Percentiles rank a stretch among this genome's conserved stretches.
These are phyloP conservation scores for Naganishia antarctica DNA, from an alignment of 768 basidiomycete genomes.

Conservation along the genomic window DNA sequence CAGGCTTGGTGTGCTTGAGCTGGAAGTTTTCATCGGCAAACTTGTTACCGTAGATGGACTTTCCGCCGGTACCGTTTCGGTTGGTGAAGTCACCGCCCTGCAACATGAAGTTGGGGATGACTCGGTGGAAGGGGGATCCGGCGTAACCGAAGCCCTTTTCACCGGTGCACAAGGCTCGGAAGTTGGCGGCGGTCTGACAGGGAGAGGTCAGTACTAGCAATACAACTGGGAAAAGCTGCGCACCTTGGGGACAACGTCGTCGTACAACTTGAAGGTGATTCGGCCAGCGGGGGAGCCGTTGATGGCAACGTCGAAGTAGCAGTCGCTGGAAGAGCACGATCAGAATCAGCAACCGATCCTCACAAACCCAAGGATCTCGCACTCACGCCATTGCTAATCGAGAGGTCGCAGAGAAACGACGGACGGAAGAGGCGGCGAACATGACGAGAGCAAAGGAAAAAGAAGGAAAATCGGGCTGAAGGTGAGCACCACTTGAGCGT, in stretches of 20 bases:
- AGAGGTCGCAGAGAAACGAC: constrained; percentile 18
- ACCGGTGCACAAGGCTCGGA: constrained; percentile 72
- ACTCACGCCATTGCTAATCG: constrained; percentile 22
- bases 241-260: constrained; percentile 54
- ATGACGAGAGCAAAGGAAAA: neutral
- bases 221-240: no score
- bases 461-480: constrained; percentile 2
- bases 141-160: constrained; percentile 68
- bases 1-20: constrained; percentile 40
- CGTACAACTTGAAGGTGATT: constrained; percentile 73
- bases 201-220: no score
- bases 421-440: constrained; percentile 21
- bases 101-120: constrained; percentile 49
- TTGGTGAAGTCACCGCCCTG: constrained; percentile 71
- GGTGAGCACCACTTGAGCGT: constrained; percentile 17
- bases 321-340: constrained; percentile 31
- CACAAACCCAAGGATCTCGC: neutral
- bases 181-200: constrained; percentile 57
- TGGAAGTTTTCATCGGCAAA: constrained; percentile 49
- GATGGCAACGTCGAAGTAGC: constrained; percentile 44
- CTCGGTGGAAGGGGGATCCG: constrained; percentile 63
- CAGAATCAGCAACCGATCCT: neutral
- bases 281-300: constrained; percentile 38
- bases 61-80: constrained; percentile 49
- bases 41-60: constrained; percentile 48